Percentiles rank a stretch among this genome's conserved stretches.
Evolutionary conservation across 148 eudicot species (phyloP).

Genomic region (Rhododendron kiyosumense): DNA sequence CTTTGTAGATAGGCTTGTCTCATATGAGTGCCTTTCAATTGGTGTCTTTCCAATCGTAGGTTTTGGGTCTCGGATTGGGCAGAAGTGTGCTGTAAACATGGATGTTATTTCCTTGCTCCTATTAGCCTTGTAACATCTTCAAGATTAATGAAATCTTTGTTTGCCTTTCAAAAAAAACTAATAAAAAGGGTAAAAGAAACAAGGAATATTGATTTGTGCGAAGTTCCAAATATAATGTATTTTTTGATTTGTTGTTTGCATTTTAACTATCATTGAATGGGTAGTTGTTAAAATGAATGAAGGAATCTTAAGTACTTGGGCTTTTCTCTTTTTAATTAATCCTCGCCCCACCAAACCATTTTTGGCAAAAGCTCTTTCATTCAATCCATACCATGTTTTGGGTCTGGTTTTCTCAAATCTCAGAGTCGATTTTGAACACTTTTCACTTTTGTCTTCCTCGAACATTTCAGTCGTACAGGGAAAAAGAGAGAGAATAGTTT

Average conservation of each 20-base stretch:
- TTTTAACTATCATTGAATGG: not conserved
- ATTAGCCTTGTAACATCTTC: no score
- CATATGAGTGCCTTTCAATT: no score
- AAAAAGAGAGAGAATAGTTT: not conserved
- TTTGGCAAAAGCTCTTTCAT: not conserved
- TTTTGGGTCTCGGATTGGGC: no score
- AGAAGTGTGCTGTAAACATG: no score
- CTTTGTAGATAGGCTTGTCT: no score
- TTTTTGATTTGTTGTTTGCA: no score
- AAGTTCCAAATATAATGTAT: no score
- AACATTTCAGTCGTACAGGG: not conserved
- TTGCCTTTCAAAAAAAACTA: no score
- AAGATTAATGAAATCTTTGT: no score
- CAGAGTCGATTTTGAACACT: not conserved
- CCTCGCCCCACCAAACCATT: not conserved
- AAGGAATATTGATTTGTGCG: not conserved
- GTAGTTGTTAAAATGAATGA: not conserved
- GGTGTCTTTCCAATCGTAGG: no score
- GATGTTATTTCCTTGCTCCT: no score
- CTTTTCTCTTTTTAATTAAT: no score
- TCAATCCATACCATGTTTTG: not conserved
- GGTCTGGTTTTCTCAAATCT: constrained; percentile 1
- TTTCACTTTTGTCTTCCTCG: not conserved
- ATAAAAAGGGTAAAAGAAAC: not conserved
- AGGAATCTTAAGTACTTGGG: not conserved